phyloP scores from a whole-genome alignment of 176 grass and related monocot species.

The Musa beccarii region DNA sequence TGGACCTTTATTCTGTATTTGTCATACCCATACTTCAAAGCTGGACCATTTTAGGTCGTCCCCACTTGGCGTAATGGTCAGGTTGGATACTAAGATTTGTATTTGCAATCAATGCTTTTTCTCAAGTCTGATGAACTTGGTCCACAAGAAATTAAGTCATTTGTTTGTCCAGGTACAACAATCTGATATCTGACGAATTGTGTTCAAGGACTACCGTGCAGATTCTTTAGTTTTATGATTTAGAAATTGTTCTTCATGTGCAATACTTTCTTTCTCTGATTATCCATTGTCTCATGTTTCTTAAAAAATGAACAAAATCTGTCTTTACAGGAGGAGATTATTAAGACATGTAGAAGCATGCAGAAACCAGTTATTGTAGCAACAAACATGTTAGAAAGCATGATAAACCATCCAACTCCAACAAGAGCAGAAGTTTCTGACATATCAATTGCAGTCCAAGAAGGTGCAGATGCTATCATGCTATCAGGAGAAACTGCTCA shows the following conservation, averaged over 20 bases:
- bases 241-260: not conserved
- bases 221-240: no score
- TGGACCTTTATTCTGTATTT: no score
- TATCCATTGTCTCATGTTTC: not conserved
- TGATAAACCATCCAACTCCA: conserved; percentile 95
- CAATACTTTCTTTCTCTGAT: not conserved
- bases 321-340: conserved; percentile 64
- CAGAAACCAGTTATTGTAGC: conserved; percentile 86
- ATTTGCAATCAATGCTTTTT: no score
- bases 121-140: no score
- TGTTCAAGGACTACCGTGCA: no score
- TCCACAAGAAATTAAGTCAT: no score
- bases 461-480: conserved; percentile 95
- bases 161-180: no score
- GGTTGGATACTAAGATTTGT: no score
- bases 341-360: conserved; percentile 75
- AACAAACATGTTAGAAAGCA: conserved; percentile 98
- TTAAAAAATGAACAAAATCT: not conserved
- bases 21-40: no score
- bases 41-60: no score
- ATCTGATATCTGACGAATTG: no score
- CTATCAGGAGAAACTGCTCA: conserved; percentile 96
- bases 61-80: no score
- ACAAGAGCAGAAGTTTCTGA: conserved; percentile 94
- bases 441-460: conserved; percentile 80